Evolutionary conservation across 306 rosid genomes (phyloP), one percentile per base, ranked within the genome.

Genomic region (Fragaria ananassa): DNA sequence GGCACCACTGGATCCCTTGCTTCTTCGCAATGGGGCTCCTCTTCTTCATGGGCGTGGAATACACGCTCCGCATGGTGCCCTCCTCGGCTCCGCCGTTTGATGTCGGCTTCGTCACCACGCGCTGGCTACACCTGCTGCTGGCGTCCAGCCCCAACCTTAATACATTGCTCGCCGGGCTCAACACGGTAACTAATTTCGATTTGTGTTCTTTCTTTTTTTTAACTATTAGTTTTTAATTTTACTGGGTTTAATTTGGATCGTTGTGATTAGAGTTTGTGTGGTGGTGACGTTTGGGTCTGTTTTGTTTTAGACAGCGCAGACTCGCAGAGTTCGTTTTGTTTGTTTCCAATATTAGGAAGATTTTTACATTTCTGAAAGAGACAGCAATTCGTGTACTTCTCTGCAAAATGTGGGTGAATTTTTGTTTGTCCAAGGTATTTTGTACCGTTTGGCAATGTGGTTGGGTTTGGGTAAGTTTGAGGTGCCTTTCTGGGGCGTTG

Each of bases 31-130:
- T 85, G 74, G 91, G 90, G 0, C 78, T 95, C 21, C 71, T 95
- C 8, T 90, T 95, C 84, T 95, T 95, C 88, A 90, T 94, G 96
- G 97, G 72, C 71, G 97, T 94, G 45, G 98, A 94, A 74, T 94
- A 94, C 91, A 94, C 98, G 82, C 95, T 92, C 83, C 84, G n/a
- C 17, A 95, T 95, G 97, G 86, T 95, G 0, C 97, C 97, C 7
- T 47, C 93, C 8, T 85, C 96, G 0, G 84, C 98, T 3, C 96
- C 90, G 54, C 98, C 98, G 1, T 90, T 88, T 57, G 98, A 95
- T 83, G 37, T 95, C 46, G 98, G 98, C 0, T 95, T 95, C 84
- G 27, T 88, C 23, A 87, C 76, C 79, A 95, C 98, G 69, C 83
- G 86, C 63, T 37, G 88, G 0, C 88, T 92, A 23, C 93, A 95